Percentiles rank a stretch among this genome's conserved stretches.
Evolutionary conservation across 371 early-diverging fungal genomes (phyloP).

Genomic region (Choanephora cucurbitarum): DNA sequence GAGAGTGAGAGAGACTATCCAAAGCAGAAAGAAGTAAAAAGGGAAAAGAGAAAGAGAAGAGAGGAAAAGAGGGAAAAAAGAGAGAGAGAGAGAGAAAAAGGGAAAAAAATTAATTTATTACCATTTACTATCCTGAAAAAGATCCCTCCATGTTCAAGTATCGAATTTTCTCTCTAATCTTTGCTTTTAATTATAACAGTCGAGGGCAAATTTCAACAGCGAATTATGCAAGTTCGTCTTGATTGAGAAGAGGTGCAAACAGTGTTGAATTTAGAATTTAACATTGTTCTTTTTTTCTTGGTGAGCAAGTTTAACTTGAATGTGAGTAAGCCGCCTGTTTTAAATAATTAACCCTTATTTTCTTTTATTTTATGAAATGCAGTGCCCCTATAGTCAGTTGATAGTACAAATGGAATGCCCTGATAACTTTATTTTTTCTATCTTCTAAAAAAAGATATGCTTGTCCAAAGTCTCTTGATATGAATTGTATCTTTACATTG

Average conservation of each 20-base stretch:
- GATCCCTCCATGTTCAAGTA: slow-evolving; percentile 11
- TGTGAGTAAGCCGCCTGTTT: neutral
- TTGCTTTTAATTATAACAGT: too few species aligned
- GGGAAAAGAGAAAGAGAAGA: neutral
- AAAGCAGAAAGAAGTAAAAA: neutral
- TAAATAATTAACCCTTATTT: neutral
- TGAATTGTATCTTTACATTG: too few species aligned
- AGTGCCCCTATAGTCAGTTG: too few species aligned
- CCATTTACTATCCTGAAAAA: slow-evolving; percentile 9
- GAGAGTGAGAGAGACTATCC: too few species aligned
- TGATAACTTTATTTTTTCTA: too few species aligned
- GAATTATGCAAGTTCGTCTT: neutral
- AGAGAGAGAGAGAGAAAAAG: neutral
- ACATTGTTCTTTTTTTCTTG: neutral
- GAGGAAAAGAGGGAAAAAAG: neutral
- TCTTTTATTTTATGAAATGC: too few species aligned
- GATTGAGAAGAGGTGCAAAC: neutral
- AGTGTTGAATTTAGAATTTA: neutral
- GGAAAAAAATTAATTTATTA: neutral
- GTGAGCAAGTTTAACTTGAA: too few species aligned
- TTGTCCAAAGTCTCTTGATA: too few species aligned
- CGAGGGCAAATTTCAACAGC: too few species aligned
- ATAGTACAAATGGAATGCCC: too few species aligned
- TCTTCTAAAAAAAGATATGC: too few species aligned
- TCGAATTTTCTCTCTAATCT: slow-evolving; percentile 13